A percentile compares a stretch with the other conserved stretches of the same genome.
phyloP scores from a whole-genome alignment of 2,329 filamentous ascomycete genomes.

The Neofusicoccum cordaticola region DNA sequence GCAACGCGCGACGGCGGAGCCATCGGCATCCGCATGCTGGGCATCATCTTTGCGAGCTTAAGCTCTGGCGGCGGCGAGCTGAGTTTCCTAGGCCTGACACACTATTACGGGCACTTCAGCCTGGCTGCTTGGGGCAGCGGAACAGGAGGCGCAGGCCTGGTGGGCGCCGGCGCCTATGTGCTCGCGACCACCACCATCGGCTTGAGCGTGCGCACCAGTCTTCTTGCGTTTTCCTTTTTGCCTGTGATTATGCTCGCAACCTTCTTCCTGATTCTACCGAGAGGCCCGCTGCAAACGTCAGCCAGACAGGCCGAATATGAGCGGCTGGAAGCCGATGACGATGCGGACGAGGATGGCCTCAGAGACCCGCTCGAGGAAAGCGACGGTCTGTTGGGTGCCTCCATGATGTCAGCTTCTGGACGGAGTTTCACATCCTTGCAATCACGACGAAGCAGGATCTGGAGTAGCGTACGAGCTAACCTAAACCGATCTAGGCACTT shows the following conservation, averaged over 20 bases:
- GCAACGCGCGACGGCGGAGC: slow-evolving; percentile 55
- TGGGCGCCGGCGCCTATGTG: slow-evolving; percentile 86
- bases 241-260: slow-evolving; percentile 79
- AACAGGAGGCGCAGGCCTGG: slow-evolving; percentile 82
- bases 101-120: slow-evolving; percentile 86
- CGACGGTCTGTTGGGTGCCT: slow-evolving; percentile 35
- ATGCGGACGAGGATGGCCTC: slow-evolving; percentile 35
- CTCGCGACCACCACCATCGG: slow-evolving; percentile 76
- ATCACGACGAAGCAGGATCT: slow-evolving; percentile 21
- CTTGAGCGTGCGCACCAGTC: slow-evolving; percentile 68
- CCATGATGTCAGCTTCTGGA: slow-evolving; percentile 31
- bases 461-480: slow-evolving; percentile 45
- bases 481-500: slow-evolving; percentile 66
- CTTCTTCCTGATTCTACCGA: slow-evolving; percentile 80
- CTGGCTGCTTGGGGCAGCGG: slow-evolving; percentile 90
- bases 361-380: slow-evolving; percentile 20
- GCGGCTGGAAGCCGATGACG: slow-evolving; percentile 43
- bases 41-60: slow-evolving; percentile 80
- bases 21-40: slow-evolving; percentile 72
- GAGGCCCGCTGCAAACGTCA: slow-evolving; percentile 57
- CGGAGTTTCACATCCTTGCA: slow-evolving; percentile 26
- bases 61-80: slow-evolving; percentile 85
- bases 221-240: slow-evolving; percentile 75
- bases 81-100: slow-evolving; percentile 85
- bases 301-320: slow-evolving; percentile 53